These are phyloP conservation scores for Malassezia caprae DNA, from an alignment of 1,284 basidiomycete species.

Conservation along the genomic window DNA sequence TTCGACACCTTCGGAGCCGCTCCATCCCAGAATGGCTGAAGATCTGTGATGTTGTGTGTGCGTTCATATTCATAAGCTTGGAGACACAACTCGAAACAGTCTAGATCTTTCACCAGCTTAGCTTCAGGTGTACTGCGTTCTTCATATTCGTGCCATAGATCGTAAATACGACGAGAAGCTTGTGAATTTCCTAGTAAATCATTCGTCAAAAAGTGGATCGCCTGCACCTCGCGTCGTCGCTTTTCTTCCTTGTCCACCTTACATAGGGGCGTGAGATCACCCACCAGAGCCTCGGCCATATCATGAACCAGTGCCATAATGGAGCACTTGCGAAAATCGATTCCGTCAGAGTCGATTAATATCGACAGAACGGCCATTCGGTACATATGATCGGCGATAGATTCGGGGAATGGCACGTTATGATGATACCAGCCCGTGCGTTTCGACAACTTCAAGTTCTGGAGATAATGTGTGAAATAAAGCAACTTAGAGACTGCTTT, in stretches of 20 bases:
- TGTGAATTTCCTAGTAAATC: slow-evolving; percentile 76
- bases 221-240: slow-evolving; percentile 67
- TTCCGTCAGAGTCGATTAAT: slow-evolving; percentile 59
- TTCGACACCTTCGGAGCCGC: slow-evolving; percentile 25
- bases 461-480: slow-evolving; percentile 40
- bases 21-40: slow-evolving; percentile 40
- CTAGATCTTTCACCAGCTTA: slow-evolving; percentile 87
- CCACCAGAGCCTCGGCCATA: slow-evolving; percentile 90
- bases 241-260: slow-evolving; percentile 75
- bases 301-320: slow-evolving; percentile 87
- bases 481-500: slow-evolving; percentile 22
- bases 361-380: slow-evolving; percentile 86
- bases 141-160: slow-evolving; percentile 90
- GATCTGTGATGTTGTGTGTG: slow-evolving; percentile 28
- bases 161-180: slow-evolving; percentile 65
- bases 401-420: slow-evolving; percentile 49
- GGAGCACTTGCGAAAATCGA: slow-evolving; percentile 60
- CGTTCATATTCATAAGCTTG: slow-evolving; percentile 53
- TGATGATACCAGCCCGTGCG: slow-evolving; percentile 47
- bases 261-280: slow-evolving; percentile 84
- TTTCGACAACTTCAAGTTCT: slow-evolving; percentile 42
- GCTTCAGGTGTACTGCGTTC: slow-evolving; percentile 69
- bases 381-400: slow-evolving; percentile 95
- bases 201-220: slow-evolving; percentile 63
- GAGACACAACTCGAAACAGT: slow-evolving; percentile 81